Base-by-base conservation (phyloP, 768 basidiomycete species). In the Harrya chromipes region DNA sequence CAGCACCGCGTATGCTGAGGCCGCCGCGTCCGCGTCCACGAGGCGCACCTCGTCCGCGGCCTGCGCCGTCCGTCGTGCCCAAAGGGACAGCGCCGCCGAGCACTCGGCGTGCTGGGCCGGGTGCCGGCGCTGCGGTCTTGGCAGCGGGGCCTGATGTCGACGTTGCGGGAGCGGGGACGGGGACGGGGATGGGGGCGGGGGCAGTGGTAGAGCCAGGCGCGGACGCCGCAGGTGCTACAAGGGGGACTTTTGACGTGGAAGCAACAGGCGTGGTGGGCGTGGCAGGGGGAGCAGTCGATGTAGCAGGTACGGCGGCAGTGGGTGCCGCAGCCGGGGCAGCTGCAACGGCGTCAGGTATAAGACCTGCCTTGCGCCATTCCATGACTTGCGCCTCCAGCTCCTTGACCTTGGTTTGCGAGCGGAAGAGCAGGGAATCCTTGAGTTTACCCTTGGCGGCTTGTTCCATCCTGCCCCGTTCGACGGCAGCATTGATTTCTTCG, bases 391-490 rank as follows among this genome's bases (percentile, higher is more conserved):
- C 73, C 59, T 90, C 87, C 31, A 88, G 71, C 7, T 85, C 82
- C 69, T 87, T 90, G 43, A 88, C 70, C 49, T 75, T 78, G 49
- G 69, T 70, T 60, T 87, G 81, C 10, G 79, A 72, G 43, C 73
- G 78, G 26, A 82, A 73, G n/a, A 90, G 70, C 55, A 85, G 85
- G 2, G 72, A 70, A 55, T 91, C 88, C 68, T 89, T 90, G 37
- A 90, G 56, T 63, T 84, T 87, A 29, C 69, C 63, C 69, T 85
- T 86, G 20, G 80, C 72, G 1, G 59, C 70, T 43, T 77, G 73
- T 54, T 90, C 88, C 71, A 78, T 72, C 40, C 87, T 74, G 3
- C 88, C 88, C 3, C 79, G 72, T 43, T 90, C 88, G 7, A 85
- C 74, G 1, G 88, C 88, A 6, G 78, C 72, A 3, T 74, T 74